These are phyloP conservation scores for Aeschynomene evenia DNA, from an alignment of 306 rosid species.

Conservation along the genomic window DNA sequence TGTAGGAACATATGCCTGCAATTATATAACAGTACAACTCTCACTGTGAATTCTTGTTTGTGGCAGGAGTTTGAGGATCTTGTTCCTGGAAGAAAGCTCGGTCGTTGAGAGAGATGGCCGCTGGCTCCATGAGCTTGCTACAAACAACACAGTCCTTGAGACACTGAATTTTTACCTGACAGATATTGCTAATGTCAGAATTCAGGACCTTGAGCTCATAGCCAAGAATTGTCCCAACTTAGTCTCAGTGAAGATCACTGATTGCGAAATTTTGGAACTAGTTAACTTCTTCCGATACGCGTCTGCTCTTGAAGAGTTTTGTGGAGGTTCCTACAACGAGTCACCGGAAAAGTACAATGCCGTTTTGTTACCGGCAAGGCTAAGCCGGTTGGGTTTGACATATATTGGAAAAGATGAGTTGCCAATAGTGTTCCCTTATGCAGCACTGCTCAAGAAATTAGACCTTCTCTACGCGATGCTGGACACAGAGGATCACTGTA, in stretches of 20 bases:
- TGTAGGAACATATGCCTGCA: slow-evolving; percentile 9
- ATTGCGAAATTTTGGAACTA: slow-evolving; percentile 69
- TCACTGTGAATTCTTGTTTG: not conserved
- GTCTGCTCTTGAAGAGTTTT: slow-evolving; percentile 68
- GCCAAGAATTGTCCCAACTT: slow-evolving; percentile 79
- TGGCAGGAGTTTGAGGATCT: slow-evolving; percentile 68
- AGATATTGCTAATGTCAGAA: slow-evolving; percentile 49
- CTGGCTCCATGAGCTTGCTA: slow-evolving; percentile 89
- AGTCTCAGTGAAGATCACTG: slow-evolving; percentile 70
- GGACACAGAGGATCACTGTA: slow-evolving; percentile 89
- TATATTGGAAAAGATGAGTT: slow-evolving; percentile 77
- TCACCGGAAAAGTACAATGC: slow-evolving; percentile 51
- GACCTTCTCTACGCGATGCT: slow-evolving; percentile 89
- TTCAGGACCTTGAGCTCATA: slow-evolving; percentile 80
- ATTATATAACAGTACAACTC: not conserved
- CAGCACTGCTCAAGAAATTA: slow-evolving; percentile 60
- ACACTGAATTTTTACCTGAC: slow-evolving; percentile 85
- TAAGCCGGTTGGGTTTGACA: slow-evolving; percentile 72
- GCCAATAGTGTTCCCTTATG: slow-evolving; percentile 74
- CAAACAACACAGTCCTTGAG: slow-evolving; percentile 80
- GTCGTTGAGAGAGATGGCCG: slow-evolving; percentile 66
- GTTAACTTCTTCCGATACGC: slow-evolving; percentile 71
- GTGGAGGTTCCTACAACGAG: slow-evolving; percentile 77
- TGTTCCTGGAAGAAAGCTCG: slow-evolving; percentile 83
- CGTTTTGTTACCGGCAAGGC: slow-evolving; percentile 58